Conservation (phyloP, 1,139 yeast genomes). For the Nakaseomyces delphensis region DNA sequence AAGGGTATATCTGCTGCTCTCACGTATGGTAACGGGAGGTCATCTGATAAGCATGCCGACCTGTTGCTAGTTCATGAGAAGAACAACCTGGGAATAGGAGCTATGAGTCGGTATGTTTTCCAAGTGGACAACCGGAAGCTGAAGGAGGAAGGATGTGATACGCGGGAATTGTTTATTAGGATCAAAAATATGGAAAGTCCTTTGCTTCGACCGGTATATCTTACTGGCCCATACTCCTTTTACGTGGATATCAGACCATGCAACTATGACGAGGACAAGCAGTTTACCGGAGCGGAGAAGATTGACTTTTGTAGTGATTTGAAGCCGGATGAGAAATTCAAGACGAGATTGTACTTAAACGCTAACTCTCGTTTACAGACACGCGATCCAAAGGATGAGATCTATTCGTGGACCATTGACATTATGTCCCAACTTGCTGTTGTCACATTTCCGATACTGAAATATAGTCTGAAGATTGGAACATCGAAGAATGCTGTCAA, state of each 20-base stretch:
- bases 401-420: slow-evolving; percentile 49
- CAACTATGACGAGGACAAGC: slow-evolving; percentile 36
- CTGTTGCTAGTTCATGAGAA: slow-evolving; percentile 20
- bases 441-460: slow-evolving; percentile 33
- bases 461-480: slow-evolving; percentile 27
- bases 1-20: slow-evolving; percentile 3
- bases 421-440: slow-evolving; percentile 47
- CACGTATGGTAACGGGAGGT: not conserved
- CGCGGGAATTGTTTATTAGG: slow-evolving; percentile 31
- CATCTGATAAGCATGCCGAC: slow-evolving; percentile 10
- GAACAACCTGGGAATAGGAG: slow-evolving; percentile 25
- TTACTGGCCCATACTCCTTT: slow-evolving; percentile 53
- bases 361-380: slow-evolving; percentile 33
- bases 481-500: slow-evolving; percentile 18
- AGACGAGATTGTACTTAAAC: slow-evolving; percentile 40
- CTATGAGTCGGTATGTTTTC: slow-evolving; percentile 24
- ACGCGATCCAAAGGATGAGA: slow-evolving; percentile 12
- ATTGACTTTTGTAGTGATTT: slow-evolving; percentile 35
- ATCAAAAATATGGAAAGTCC: slow-evolving; percentile 45
- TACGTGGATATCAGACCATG: slow-evolving; percentile 52
- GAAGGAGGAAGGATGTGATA: slow-evolving; percentile 11
- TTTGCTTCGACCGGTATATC: slow-evolving; percentile 45
- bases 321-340: slow-evolving; percentile 51
- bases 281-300: slow-evolving; percentile 32
- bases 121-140: slow-evolving; percentile 17